Evolutionary conservation across 2,329 filamentous ascomycete genomes (phyloP), one percentile per base, ranked within the genome.

Genomic region (Hymenoscyphus linearis): DNA sequence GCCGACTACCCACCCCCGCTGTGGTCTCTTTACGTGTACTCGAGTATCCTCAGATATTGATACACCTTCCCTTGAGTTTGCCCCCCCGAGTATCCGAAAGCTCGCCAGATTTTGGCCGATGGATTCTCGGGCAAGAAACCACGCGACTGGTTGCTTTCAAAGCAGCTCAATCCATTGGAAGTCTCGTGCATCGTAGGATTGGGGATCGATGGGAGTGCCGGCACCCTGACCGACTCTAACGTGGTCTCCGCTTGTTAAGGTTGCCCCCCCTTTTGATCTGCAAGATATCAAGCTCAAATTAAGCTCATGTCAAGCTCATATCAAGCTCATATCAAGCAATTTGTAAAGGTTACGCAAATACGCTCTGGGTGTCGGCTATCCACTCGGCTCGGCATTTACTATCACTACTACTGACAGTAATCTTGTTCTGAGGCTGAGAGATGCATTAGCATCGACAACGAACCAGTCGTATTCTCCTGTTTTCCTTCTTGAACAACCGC

Each of bases 381-480:
- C 31, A 12, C 40, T 22, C 40, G 40, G 40, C 40, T 40, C 54
- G 34, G 36, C 37, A 18, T 22, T 47, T 26, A 57, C 7, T n/a
- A n/a, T n/a, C n/a, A n/a, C 26, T 55, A 31, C 31, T 47, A 50
- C 50, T 37, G 34, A 47, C 22, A 50, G 36, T 16, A 57, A 50
- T 57, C 37, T 57, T 31, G 14, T 18, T 18, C 31, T 57, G 55
- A 57, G 55, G 55, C 55, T 52, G 37, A 57, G 26, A 35, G 26
- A 52, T 56, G 18, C 18, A 27, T 22, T 57, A 14, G 55, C 26
- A 50, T 50, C 3, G 4, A 25, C 25, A 36, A 14, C 22, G 37
- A 52, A 25, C 44, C 44, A 50, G 44, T 50, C 44, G 44, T 25
- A 22, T 50, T 13, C 44, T 12, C 10, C 10, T 50, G 18, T 22